phyloP scores from a whole-genome alignment of 352 stramenopile genomes.

The Globisporangium perplexum region DNA sequence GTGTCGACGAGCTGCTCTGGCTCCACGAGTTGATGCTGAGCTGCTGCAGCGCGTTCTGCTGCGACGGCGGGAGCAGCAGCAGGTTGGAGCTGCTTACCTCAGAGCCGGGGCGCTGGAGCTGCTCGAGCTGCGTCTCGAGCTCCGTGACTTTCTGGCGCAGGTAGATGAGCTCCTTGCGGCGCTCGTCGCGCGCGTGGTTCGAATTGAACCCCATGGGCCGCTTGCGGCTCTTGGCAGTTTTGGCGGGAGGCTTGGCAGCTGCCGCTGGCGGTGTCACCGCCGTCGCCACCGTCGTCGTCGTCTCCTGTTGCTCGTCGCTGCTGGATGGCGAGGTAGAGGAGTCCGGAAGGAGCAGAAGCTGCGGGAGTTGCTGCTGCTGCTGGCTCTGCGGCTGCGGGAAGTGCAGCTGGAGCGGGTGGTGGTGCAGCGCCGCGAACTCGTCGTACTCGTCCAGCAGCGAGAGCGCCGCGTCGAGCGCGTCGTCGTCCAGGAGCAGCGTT shows the following conservation, averaged over 20 bases:
- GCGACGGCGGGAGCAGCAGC: constrained; percentile 1
- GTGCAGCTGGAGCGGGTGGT: constrained; percentile 1
- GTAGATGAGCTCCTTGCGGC: constrained; percentile 9
- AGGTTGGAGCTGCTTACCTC: constrained; percentile 5
- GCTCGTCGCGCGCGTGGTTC: constrained; percentile 10
- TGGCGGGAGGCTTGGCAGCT: constrained; percentile 6
- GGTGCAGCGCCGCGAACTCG: constrained; percentile 2
- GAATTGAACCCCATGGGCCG: constrained; percentile 19
- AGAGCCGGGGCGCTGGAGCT: constrained; percentile 16
- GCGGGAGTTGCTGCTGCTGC: background rate
- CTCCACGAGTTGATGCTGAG: constrained; percentile 9
- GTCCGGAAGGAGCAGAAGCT: no score
- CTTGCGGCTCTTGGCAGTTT: constrained; percentile 23
- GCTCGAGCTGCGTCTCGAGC: constrained; percentile 13
- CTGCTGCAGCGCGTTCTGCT: constrained; percentile 7
- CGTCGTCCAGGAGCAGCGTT: constrained; percentile 8
- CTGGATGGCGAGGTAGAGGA: no score
- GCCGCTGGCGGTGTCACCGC: background rate
- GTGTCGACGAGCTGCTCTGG: constrained; percentile 12
- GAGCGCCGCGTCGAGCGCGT: constrained; percentile 7
- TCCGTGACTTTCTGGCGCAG: constrained; percentile 9
- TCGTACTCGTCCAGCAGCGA: constrained; percentile 9
- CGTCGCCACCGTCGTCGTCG: constrained; percentile 13
- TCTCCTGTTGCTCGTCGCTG: constrained; percentile 7
- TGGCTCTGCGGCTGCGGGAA: background rate